A percentile compares a stretch with the other conserved stretches of the same genome.
These are phyloP conservation scores for Fusarium burgessii DNA, from an alignment of 2,329 filamentous ascomycete species.

Conservation along the genomic window DNA sequence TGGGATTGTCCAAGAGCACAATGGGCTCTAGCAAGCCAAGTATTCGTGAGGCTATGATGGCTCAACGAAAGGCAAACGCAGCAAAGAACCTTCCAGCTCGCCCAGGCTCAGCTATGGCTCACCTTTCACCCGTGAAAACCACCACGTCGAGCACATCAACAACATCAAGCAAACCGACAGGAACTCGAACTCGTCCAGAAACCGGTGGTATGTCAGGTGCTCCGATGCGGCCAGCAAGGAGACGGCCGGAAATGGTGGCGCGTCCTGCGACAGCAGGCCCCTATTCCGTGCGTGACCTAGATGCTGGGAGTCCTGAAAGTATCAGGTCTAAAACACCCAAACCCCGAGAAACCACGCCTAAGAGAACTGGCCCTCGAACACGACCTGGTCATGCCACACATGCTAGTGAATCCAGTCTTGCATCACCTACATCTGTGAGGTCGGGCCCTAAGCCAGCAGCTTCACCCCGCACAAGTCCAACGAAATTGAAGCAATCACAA, in stretches of 20 bases:
- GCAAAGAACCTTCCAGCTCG: conserved; percentile 64
- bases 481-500: conserved; percentile 53
- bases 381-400: conserved; percentile 62
- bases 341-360: conserved; percentile 65
- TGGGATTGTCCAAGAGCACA: conserved; percentile 73
- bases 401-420: conserved; percentile 63
- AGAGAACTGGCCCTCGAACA: conserved; percentile 59
- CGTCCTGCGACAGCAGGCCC: conserved; percentile 74
- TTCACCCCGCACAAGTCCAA: conserved; percentile 59
- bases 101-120: conserved; percentile 73
- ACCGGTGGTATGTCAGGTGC: conserved; percentile 72
- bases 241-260: conserved; percentile 67
- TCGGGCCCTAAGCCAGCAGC: conserved; percentile 50
- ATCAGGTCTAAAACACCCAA: conserved; percentile 64
- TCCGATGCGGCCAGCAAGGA: conserved; percentile 70
- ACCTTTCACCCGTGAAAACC: conserved; percentile 65
- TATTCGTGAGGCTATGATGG: conserved; percentile 85
- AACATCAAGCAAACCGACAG: conserved; percentile 52
- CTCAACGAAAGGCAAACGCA: conserved; percentile 76
- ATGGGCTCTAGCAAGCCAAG: conserved; percentile 71
- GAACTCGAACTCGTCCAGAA: conserved; percentile 57
- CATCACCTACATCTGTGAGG: conserved; percentile 57
- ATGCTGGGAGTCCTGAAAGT: conserved; percentile 60
- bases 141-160: conserved; percentile 48
- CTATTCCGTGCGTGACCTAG: conserved; percentile 69